These are phyloP conservation scores for Phoenix roebelenii DNA, from an alignment of 176 grass and related monocot genomes.

Conservation along the genomic window DNA sequence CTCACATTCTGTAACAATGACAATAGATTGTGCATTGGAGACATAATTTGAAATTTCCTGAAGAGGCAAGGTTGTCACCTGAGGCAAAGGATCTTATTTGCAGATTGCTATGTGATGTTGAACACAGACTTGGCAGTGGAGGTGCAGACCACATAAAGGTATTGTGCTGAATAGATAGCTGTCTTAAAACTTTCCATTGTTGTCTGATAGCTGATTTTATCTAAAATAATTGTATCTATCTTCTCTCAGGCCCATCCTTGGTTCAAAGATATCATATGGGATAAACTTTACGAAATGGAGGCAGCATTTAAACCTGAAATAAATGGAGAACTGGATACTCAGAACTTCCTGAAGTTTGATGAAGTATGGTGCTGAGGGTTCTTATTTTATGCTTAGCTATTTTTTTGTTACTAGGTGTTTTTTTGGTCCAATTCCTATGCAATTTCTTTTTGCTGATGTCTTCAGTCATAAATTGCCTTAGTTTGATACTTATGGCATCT, in stretches of 20 bases:
- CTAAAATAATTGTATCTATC: too few species aligned
- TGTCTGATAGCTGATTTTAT: neutral
- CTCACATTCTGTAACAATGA: slow-evolving; percentile 1
- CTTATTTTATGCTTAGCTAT: too few species aligned
- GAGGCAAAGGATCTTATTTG: slow-evolving; percentile 31
- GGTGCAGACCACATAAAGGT: slow-evolving; percentile 2
- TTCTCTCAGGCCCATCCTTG: slow-evolving; percentile 33
- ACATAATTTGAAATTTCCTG: slow-evolving; percentile 20
- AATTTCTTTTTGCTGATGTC: too few species aligned
- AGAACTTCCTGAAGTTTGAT: slow-evolving; percentile 38
- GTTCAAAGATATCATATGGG: slow-evolving; percentile 34
- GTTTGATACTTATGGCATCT: too few species aligned
- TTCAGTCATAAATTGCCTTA: too few species aligned
- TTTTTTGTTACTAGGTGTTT: too few species aligned
- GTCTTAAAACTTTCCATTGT: too few species aligned
- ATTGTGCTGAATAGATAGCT: neutral
- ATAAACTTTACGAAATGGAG: slow-evolving; percentile 25
- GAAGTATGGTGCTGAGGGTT: slow-evolving; percentile 14
- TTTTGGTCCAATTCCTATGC: too few species aligned
- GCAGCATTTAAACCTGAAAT: slow-evolving; percentile 36
- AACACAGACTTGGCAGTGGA: slow-evolving; percentile 27
- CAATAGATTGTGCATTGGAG: slow-evolving; percentile 22
- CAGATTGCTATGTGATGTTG: slow-evolving; percentile 32
- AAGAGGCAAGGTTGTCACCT: slow-evolving; percentile 12
- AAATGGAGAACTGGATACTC: slow-evolving; percentile 31